Conservation (phyloP, 139 green algal genomes). For the Haematococcus lacustris region DNA sequence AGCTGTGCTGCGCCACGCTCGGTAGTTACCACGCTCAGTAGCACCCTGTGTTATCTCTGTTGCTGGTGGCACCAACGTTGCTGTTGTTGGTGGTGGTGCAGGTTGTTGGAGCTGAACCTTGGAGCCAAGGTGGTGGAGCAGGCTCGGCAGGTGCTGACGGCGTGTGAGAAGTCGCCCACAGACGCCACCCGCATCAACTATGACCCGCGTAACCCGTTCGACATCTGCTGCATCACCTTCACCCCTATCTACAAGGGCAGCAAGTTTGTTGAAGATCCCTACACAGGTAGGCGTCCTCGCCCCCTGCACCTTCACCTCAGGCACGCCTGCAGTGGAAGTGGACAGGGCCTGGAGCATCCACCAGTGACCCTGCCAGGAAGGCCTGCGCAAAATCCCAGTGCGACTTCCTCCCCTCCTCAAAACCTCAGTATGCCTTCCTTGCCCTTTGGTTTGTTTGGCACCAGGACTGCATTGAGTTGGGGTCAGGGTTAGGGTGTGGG, state of each 20-base stretch:
- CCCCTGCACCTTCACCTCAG: too few species aligned
- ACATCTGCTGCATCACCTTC: conserved; percentile 89
- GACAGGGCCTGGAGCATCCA: too few species aligned
- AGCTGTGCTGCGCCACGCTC: too few species aligned
- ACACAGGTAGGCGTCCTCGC: conserved; percentile 54
- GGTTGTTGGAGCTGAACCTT: conserved; percentile 92
- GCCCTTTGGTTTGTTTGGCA: too few species aligned
- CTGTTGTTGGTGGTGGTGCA: conserved; percentile 1
- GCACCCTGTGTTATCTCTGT: background rate
- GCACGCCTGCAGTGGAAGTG: too few species aligned
- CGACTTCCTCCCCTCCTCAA: too few species aligned
- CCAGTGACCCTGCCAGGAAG: too few species aligned
- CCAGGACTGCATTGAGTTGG: too few species aligned
- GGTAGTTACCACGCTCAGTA: too few species aligned
- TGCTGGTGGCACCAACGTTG: background rate
- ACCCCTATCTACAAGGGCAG: conserved; percentile 87
- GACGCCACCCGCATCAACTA: conserved; percentile 90
- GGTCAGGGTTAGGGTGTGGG: too few species aligned
- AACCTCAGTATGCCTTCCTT: too few species aligned
- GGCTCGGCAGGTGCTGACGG: conserved; percentile 83
- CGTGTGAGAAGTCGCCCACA: conserved; percentile 83
- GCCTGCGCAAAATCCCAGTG: too few species aligned
- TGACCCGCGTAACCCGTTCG: conserved; percentile 97
- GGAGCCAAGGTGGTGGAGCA: conserved; percentile 67
- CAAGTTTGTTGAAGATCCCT: conserved; percentile 72